A percentile compares a stretch with the other conserved stretches of the same genome.
These are phyloP conservation scores for Chrysosporium keratinophilum DNA, from an alignment of 2,329 filamentous ascomycete species.

Conservation along the genomic window DNA sequence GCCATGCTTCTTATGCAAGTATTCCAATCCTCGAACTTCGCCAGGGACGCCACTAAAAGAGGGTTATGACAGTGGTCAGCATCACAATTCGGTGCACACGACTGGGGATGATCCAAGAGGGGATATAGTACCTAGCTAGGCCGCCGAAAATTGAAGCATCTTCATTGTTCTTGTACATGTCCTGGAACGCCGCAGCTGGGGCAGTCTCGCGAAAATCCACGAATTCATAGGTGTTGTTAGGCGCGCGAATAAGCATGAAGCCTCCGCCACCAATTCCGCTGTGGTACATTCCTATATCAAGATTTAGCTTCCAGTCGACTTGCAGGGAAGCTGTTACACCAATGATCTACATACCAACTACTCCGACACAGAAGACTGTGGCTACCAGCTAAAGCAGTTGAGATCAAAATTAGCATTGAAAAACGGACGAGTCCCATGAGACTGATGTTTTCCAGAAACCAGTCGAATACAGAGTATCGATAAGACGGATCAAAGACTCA, in stretches of 20 bases:
- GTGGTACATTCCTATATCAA: constrained; percentile 56
- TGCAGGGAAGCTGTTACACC: not conserved
- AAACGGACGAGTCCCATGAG: not conserved
- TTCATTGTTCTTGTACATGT: constrained; percentile 72
- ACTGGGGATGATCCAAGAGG: not conserved
- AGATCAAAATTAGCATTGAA: constrained; percentile 1
- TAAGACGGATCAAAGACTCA: constrained; percentile 22
- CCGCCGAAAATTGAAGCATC: constrained; percentile 60
- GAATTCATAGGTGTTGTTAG: constrained; percentile 67
- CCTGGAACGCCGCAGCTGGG: constrained; percentile 65
- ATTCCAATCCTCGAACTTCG: constrained; percentile 63
- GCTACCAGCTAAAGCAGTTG: constrained; percentile 47
- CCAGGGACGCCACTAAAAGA: constrained; percentile 44
- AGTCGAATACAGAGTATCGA: not conserved
- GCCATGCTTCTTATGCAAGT: constrained; percentile 57
- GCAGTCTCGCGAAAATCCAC: constrained; percentile 87
- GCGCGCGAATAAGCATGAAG: constrained; percentile 69
- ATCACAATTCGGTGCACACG: not conserved
- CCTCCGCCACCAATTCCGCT: constrained; percentile 78
- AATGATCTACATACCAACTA: constrained; percentile 42
- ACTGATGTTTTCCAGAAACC: not conserved
- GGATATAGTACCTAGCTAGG: constrained; percentile 46
- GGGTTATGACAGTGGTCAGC: not conserved
- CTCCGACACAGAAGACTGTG: constrained; percentile 64
- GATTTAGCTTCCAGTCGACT: not conserved